phyloP scores from a whole-genome alignment of 2,329 filamentous ascomycete genomes.

The Dendrostoma leiphaemia region DNA sequence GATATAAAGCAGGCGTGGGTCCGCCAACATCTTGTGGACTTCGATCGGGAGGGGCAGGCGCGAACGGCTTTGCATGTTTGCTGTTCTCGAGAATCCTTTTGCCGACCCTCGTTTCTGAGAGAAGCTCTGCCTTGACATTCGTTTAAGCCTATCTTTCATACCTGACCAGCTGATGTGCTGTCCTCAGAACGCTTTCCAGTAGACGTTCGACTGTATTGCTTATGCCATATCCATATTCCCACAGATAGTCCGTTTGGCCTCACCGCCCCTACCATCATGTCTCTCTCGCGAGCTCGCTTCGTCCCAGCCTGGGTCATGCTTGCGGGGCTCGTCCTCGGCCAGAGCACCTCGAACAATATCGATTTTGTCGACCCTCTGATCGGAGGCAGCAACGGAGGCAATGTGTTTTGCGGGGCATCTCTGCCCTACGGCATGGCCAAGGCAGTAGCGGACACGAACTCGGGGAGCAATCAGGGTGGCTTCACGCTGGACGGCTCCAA shows the following conservation, averaged over 20 bases:
- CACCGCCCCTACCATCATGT: not conserved
- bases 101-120: not conserved
- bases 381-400: constrained; percentile 39
- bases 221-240: not conserved
- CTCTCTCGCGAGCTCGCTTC: not conserved
- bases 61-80: not conserved
- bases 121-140: not conserved
- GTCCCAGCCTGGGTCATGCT: not conserved
- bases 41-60: not conserved
- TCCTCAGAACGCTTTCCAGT: not conserved
- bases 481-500: constrained; percentile 50
- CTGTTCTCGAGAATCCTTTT: not conserved
- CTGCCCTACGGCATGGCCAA: constrained; percentile 52
- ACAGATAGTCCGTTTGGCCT: not conserved
- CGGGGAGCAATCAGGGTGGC: constrained; percentile 53
- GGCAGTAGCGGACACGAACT: constrained; percentile 54
- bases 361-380: constrained; percentile 36
- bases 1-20: not conserved
- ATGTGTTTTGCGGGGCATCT: constrained; percentile 43
- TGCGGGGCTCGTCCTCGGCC: not conserved
- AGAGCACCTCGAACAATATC: constrained; percentile 10
- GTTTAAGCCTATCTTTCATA: not conserved
- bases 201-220: not conserved
- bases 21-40: not conserved
- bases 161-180: not conserved